Evolutionary conservation across 306 rosid species (phyloP), one percentile per base, ranked within the genome.

Genomic region (Ziziphus jujuba): DNA sequence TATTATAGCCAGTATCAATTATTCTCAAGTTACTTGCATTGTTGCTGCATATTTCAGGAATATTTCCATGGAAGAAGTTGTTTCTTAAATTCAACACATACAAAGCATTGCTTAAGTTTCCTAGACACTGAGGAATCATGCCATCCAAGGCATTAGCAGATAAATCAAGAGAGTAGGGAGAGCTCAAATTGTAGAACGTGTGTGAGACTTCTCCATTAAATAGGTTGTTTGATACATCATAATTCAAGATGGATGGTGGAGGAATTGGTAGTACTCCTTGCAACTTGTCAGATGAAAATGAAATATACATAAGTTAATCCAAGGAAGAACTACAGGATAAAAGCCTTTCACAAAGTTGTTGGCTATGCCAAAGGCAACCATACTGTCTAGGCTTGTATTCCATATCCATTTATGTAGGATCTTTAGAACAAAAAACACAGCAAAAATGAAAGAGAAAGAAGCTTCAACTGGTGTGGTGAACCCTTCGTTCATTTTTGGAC

Each of bases 1-100:
- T 15, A 61, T 61, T 60, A 14, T 52, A 56, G 23, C 75, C 61
- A 25, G 61, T 23, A 50, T 71, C 75, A 3, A 1, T 57, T 45
- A 28, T 28, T 28, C 5, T 21, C 11, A 74, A 54, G 5, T 5
- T 19, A 44, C 20, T 44, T 15, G 7, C n/a, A 31, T 35, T 57
- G 0, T 25, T 31, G 7, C 16, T 23, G 13, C 33, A 59, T 35
- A 43, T 9, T 13, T 34, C n/a, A 36, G 40, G 56, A 48, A 64
- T 16, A 4, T 2, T 24, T 9, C 40, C 56, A 1, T 24, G 40
- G 11, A 69, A 69, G 14, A 24, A 33, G 12, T 70, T 76, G 65
- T 57, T 57, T 31, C 3, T 7, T 6, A 70, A 16, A 0, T 10
- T 23, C 16, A 61, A 10, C 40, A 34, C 20, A 1, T 1, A 5